Percentiles rank a stretch among this genome's conserved stretches.
Conservation (phyloP, 2,329 filamentous ascomycete genomes). For the Zymoseptoria passerinii region DNA sequence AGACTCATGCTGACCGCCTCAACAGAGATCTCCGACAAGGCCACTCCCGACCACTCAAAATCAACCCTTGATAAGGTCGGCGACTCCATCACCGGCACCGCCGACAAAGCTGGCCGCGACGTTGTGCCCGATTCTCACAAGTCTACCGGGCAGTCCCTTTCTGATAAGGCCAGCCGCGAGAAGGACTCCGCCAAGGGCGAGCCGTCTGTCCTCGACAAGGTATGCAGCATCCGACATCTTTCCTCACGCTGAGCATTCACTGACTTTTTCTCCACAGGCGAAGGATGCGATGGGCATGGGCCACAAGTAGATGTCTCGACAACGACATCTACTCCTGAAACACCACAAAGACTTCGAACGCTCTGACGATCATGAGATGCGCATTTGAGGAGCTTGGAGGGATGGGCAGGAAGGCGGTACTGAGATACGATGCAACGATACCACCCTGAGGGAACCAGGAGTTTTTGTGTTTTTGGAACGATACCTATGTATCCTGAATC, state of each 20-base stretch:
- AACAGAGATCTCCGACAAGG: constrained; percentile 48
- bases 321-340: neutral
- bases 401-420: neutral
- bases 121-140: constrained; percentile 35
- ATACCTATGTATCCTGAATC: neutral
- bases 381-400: neutral
- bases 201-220: constrained; percentile 30
- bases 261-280: constrained; percentile 36
- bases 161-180: constrained; percentile 42
- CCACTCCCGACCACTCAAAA: constrained; percentile 53
- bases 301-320: constrained; percentile 25
- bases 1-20: constrained; percentile 15
- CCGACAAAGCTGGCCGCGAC: constrained; percentile 48
- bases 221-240: constrained; percentile 18
- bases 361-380: neutral
- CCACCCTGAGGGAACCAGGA: neutral
- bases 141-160: constrained; percentile 44
- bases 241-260: constrained; percentile 3
- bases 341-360: neutral
- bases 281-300: constrained; percentile 40
- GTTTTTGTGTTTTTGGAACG: neutral
- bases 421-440: neutral
- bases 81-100: constrained; percentile 48
- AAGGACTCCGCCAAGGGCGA: constrained; percentile 37
- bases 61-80: constrained; percentile 52